These are phyloP conservation scores for Lachancea meyersii DNA, from an alignment of 805 yeast genomes.

Conservation along the genomic window DNA sequence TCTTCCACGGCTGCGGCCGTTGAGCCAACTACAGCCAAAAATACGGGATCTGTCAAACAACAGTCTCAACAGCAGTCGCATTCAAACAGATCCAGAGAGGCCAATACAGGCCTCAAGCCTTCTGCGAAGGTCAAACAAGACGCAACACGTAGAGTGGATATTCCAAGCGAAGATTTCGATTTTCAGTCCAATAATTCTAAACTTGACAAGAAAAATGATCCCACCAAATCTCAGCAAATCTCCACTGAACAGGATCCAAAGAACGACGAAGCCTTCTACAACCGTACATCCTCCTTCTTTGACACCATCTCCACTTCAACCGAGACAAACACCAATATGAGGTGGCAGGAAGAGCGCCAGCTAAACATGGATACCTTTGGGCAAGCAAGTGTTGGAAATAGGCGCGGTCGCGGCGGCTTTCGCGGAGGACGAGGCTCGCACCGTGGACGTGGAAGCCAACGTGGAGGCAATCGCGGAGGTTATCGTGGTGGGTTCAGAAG, in stretches of 20 bases:
- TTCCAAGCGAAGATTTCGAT: constrained; percentile 62
- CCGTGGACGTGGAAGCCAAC: constrained; percentile 32
- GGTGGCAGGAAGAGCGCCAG: constrained; percentile 66
- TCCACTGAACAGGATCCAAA: constrained; percentile 26
- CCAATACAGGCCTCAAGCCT: constrained; percentile 1
- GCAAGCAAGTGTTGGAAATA: constrained; percentile 48
- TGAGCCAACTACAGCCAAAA: not conserved
- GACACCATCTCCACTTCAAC: constrained; percentile 75
- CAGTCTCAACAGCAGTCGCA: constrained; percentile 1
- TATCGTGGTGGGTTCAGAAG: constrained; percentile 6
- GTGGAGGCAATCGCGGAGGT: constrained; percentile 6
- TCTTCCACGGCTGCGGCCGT: constrained; percentile 7
- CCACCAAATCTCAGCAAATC: constrained; percentile 20
- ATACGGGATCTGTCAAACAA: not conserved
- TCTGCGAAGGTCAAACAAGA: constrained; percentile 4
- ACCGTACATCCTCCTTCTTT: constrained; percentile 80
- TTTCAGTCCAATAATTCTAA: constrained; percentile 69
- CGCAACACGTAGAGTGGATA: constrained; percentile 24
- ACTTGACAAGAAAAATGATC: constrained; percentile 40
- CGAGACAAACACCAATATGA: constrained; percentile 42
- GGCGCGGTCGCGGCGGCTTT: constrained; percentile 48
- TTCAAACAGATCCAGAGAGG: constrained; percentile 2
- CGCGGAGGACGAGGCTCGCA: constrained; percentile 35
- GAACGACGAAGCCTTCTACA: constrained; percentile 41
- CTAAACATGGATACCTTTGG: constrained; percentile 84